Conservation (phyloP, 202 grass and related monocot species). For the Panicum hallii region DNA sequence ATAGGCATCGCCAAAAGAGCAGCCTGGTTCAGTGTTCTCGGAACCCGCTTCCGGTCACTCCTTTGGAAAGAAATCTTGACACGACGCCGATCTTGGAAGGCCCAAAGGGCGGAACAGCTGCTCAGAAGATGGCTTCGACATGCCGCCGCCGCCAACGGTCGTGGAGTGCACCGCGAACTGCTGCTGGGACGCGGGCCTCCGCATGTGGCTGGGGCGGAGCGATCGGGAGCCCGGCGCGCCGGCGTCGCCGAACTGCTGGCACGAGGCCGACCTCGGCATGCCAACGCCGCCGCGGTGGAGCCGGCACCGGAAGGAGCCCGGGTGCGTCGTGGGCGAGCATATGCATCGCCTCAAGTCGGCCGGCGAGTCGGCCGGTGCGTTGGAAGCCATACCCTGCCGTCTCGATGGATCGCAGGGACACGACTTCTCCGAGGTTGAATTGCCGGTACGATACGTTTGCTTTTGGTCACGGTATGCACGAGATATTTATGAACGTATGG, state of each 20-base stretch:
- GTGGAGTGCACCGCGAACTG: background rate
- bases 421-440: background rate
- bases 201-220: slow-evolving; percentile 12
- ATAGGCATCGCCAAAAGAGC: background rate
- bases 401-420: background rate
- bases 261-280: slow-evolving; percentile 49
- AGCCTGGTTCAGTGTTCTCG: background rate
- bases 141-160: background rate
- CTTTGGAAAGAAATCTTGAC: background rate
- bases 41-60: background rate
- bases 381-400: slow-evolving; percentile 25
- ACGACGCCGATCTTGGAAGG: slow-evolving; percentile 11
- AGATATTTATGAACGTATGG: background rate
- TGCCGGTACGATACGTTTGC: background rate
- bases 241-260: slow-evolving; percentile 27
- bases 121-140: slow-evolving; percentile 26
- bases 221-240: background rate
- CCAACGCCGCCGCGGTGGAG: slow-evolving; percentile 49
- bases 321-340: slow-evolving; percentile 72
- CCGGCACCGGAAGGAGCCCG: slow-evolving; percentile 64
- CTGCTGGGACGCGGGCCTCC: slow-evolving; percentile 12
- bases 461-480: background rate
- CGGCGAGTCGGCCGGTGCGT: background rate
- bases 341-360: slow-evolving; percentile 48
- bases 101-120: background rate